Conservation (phyloP, 1,284 basidiomycete species). For the Rhodotorula glutinis region DNA sequence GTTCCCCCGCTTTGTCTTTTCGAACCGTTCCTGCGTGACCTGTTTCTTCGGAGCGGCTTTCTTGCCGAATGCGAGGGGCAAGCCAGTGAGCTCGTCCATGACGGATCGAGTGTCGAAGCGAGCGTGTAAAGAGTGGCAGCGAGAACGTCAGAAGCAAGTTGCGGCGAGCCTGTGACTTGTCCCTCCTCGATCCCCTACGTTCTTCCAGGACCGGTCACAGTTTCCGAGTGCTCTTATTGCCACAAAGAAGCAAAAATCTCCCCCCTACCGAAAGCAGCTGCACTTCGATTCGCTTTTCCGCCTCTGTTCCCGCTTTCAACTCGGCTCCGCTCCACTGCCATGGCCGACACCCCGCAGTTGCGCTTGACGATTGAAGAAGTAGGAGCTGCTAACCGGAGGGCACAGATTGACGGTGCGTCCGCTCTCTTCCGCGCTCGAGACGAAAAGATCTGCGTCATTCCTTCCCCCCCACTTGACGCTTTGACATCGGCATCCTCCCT, state of each 20-base stretch:
- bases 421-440: not conserved
- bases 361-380: slow-evolving; percentile 20
- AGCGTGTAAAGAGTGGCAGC: not conserved
- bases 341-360: not conserved
- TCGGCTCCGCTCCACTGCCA: too few species aligned
- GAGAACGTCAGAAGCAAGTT: not conserved
- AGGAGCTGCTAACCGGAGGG: slow-evolving; percentile 21
- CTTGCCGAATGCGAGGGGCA: slow-evolving; percentile 36
- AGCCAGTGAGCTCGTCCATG: slow-evolving; percentile 27
- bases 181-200: too few species aligned
- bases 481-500: not conserved
- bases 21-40: not conserved
- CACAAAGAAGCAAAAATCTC: too few species aligned
- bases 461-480: not conserved
- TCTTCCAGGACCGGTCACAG: too few species aligned
- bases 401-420: slow-evolving; percentile 28
- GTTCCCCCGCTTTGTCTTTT: slow-evolving; percentile 6
- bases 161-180: too few species aligned
- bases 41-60: not conserved
- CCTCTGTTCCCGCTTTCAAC: too few species aligned
- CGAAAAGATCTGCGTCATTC: not conserved
- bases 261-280: too few species aligned
- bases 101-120: not conserved
- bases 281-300: too few species aligned
- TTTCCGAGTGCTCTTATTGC: too few species aligned